A percentile compares a stretch with the other conserved stretches of the same genome.
Conservation (phyloP, 208 protist genomes). For the Wallacemonas collosoma region DNA sequence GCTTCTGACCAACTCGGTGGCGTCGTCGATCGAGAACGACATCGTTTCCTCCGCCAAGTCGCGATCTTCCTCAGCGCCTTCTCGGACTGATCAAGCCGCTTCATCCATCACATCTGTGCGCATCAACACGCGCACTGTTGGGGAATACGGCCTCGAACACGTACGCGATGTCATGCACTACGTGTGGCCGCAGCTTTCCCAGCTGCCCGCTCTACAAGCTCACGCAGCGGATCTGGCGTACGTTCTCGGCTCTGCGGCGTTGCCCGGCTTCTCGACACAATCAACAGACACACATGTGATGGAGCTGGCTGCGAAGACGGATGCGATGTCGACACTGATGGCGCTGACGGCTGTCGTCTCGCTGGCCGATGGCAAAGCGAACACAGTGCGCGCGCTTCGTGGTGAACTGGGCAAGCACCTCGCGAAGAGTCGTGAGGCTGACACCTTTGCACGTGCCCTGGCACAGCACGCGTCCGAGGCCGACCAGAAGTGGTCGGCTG, state of each 20-base stretch:
- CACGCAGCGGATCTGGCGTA: slow-evolving; percentile 22
- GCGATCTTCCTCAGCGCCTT: neutral
- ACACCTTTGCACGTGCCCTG: neutral
- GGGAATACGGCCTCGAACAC: slow-evolving; percentile 24
- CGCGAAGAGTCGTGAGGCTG: neutral
- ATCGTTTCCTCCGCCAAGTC: slow-evolving; percentile 11
- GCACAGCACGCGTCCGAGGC: neutral
- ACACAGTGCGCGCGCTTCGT: slow-evolving; percentile 16
- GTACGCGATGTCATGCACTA: slow-evolving; percentile 10
- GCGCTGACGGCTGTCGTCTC: slow-evolving; percentile 18
- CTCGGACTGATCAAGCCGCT: too few relatives aligned
- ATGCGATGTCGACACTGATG: neutral
- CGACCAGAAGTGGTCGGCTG: neutral
- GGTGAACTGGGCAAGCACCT: neutral
- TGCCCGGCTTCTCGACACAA: neutral
- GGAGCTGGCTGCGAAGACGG: slow-evolving; percentile 1
- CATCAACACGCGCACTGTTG: slow-evolving; percentile 13
- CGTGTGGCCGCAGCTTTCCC: slow-evolving; percentile 12
- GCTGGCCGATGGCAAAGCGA: slow-evolving; percentile 18
- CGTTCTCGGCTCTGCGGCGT: slow-evolving; percentile 8
- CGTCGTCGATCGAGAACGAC: slow-evolving; percentile 18
- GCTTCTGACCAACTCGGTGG: slow-evolving; percentile 24
- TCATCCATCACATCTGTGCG: neutral
- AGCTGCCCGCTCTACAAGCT: slow-evolving; percentile 18
- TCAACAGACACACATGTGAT: slow-evolving; percentile 11